Evolutionary conservation across 768 basidiomycete genomes (phyloP).

Genomic region (Lentinula guzmanii): DNA sequence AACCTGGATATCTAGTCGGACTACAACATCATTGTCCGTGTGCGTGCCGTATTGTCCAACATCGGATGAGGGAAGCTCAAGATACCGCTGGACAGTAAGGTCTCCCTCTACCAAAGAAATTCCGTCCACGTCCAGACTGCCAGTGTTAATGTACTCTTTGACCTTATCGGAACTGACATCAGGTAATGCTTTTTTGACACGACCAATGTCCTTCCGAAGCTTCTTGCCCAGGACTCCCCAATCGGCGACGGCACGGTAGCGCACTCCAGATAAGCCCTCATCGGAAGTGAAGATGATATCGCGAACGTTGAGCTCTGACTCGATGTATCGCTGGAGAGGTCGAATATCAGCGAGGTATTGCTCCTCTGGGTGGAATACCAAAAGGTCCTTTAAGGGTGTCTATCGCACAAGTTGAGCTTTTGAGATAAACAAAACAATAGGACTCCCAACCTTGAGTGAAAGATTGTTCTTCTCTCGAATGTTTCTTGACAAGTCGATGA

Average conservation of each 20-base stretch:
- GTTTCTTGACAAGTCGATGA: constrained; percentile 88
- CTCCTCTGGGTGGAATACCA: constrained; percentile 87
- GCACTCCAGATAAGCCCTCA: constrained; percentile 79
- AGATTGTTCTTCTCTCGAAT: constrained; percentile 84
- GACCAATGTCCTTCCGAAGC: constrained; percentile 84
- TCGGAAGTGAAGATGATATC: constrained; percentile 86
- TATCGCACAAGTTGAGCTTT: constrained; percentile 22
- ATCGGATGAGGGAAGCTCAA: constrained; percentile 62
- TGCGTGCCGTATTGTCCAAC: constrained; percentile 73
- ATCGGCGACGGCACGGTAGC: constrained; percentile 89
- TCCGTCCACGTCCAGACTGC: constrained; percentile 80
- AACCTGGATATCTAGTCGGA: constrained; percentile 84
- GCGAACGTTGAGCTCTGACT: constrained; percentile 93
- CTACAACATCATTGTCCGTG: constrained; percentile 92
- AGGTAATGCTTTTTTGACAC: constrained; percentile 86
- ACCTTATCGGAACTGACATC: constrained; percentile 75
- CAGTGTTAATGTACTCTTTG: constrained; percentile 67
- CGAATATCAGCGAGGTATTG: constrained; percentile 83
- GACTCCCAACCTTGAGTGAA: constrained; percentile 73
- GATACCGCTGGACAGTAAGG: constrained; percentile 83
- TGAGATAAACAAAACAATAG: not conserved
- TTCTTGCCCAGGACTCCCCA: constrained; percentile 94
- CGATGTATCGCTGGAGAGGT: constrained; percentile 81
- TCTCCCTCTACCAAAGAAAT: constrained; percentile 91
- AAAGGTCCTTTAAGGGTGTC: constrained; percentile 89